Evolutionary conservation across 2,329 filamentous ascomycete species (phyloP).

Genomic region (Alternaria triticimaculans): DNA sequence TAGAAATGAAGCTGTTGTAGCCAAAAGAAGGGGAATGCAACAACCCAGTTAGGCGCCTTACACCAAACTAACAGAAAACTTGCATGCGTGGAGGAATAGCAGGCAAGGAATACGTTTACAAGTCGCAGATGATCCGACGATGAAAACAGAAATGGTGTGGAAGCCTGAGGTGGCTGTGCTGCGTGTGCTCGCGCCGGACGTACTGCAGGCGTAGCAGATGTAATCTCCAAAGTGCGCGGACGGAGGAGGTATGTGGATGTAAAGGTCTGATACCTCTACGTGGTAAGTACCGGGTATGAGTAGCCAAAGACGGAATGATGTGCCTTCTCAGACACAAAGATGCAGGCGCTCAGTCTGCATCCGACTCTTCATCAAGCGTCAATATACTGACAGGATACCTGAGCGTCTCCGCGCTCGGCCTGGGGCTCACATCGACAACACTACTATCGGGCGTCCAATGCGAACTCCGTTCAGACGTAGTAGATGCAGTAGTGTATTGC

Average conservation of each 20-base stretch:
- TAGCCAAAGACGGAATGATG: constrained; percentile 8
- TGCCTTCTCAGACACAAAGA: not conserved
- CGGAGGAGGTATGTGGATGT: not conserved
- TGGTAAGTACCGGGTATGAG: not conserved
- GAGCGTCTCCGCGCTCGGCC: constrained; percentile 48
- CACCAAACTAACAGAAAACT: not conserved
- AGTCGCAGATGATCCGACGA: not conserved
- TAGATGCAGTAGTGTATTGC: constrained; percentile 42
- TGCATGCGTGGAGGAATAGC: not conserved
- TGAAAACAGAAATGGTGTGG: not conserved
- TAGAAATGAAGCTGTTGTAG: not conserved
- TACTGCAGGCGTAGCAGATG: not conserved
- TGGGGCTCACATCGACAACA: constrained; percentile 47
- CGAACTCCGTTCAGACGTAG: constrained; percentile 27
- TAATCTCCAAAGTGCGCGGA: not conserved
- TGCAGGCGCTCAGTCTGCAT: constrained; percentile 12
- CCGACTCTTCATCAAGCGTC: constrained; percentile 31
- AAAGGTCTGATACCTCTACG: not conserved
- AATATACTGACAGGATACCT: constrained; percentile 33
- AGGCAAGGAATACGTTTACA: not conserved
- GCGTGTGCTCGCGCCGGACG: not conserved
- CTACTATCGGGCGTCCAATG: constrained; percentile 50
- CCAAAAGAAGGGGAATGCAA: not conserved
- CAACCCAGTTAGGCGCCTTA: not conserved
- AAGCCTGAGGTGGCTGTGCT: not conserved